phyloP scores from a whole-genome alignment of 2,329 filamentous ascomycete genomes.

The Talaromyces sp. region DNA sequence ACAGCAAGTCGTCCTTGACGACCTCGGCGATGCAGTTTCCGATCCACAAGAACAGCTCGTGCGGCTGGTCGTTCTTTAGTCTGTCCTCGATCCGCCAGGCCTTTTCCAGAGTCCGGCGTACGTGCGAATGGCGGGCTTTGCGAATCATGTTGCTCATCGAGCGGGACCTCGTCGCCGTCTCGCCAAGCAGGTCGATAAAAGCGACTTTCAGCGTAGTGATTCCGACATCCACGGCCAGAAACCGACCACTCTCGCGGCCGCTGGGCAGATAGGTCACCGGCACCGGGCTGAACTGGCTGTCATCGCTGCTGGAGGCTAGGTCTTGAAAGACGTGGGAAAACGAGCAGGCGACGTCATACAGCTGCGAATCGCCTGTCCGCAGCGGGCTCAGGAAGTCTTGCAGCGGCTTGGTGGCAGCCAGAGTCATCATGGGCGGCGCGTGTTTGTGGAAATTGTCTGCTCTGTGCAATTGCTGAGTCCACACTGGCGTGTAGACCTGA shows the following conservation, averaged over 20 bases:
- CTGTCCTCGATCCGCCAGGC: slow-evolving; percentile 12
- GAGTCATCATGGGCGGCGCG: slow-evolving; percentile 1
- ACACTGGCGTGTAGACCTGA: background rate
- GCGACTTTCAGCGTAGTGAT: slow-evolving; percentile 12
- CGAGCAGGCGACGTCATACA: slow-evolving; percentile 10
- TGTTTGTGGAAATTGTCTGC: background rate
- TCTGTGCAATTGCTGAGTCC: background rate
- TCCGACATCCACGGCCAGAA: slow-evolving; percentile 10
- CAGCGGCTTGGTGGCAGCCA: slow-evolving; percentile 5
- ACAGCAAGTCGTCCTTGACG: slow-evolving; percentile 12
- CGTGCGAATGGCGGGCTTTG: slow-evolving; percentile 7
- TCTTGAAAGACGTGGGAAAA: slow-evolving; percentile 10
- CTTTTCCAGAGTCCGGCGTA: slow-evolving; percentile 9
- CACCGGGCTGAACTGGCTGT: slow-evolving; percentile 9
- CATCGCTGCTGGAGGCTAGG: slow-evolving; percentile 3
- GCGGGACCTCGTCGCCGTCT: background rate
- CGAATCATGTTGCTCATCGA: slow-evolving; percentile 11
- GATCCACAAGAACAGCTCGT: slow-evolving; percentile 13
- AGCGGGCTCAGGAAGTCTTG: slow-evolving; percentile 11
- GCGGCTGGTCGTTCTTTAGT: slow-evolving; percentile 10
- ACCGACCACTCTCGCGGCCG: slow-evolving; percentile 9
- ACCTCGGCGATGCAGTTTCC: slow-evolving; percentile 13
- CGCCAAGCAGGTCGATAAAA: slow-evolving; percentile 12
- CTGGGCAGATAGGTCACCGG: slow-evolving; percentile 9
- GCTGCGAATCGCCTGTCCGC: slow-evolving; percentile 4